Evolutionary conservation across 768 basidiomycete species (phyloP).

Genomic region (Suillus occidentalis): DNA sequence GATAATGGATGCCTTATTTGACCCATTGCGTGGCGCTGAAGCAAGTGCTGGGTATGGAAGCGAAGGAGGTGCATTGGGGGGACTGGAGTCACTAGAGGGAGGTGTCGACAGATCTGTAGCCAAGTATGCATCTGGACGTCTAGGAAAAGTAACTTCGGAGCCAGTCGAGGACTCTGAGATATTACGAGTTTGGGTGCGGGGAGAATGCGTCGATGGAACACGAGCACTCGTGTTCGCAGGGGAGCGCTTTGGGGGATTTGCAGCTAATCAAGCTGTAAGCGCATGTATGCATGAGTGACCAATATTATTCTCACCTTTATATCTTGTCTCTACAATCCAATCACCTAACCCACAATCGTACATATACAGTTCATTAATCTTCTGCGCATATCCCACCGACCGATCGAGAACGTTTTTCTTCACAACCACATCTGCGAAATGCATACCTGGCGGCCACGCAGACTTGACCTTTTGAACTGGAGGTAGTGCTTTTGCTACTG

Average conservation of each 20-base stretch:
- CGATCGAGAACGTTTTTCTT: conserved; percentile 64
- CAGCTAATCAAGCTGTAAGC: conserved; percentile 16
- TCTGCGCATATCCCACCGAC: conserved; percentile 70
- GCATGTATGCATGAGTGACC: conserved; percentile 1
- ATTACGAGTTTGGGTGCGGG: conserved; percentile 59
- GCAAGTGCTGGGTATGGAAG: conserved; percentile 79
- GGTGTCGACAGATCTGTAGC: conserved; percentile 72
- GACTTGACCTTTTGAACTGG: conserved; percentile 34
- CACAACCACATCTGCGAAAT: conserved; percentile 60
- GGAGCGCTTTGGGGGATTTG: conserved; percentile 28
- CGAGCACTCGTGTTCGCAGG: conserved; percentile 21
- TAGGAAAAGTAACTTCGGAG: conserved; percentile 78
- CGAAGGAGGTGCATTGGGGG: conserved; percentile 54
- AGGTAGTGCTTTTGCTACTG: conserved; percentile 21
- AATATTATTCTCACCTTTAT: conserved; percentile 45
- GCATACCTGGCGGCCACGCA: conserved; percentile 65
- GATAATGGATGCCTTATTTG: conserved; percentile 32
- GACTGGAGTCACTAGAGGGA: conserved; percentile 45
- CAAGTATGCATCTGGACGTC: conserved; percentile 71
- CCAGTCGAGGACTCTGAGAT: conserved; percentile 70
- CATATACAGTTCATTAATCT: conserved; percentile 78
- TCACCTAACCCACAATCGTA: conserved; percentile 75
- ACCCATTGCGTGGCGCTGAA: conserved; percentile 25
- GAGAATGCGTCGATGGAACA: conserved; percentile 40
- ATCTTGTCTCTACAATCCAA: conserved; percentile 65